These are phyloP conservation scores for Conoideocrella luteorostrata DNA, from an alignment of 2,329 filamentous ascomycete genomes.

Conservation along the genomic window DNA sequence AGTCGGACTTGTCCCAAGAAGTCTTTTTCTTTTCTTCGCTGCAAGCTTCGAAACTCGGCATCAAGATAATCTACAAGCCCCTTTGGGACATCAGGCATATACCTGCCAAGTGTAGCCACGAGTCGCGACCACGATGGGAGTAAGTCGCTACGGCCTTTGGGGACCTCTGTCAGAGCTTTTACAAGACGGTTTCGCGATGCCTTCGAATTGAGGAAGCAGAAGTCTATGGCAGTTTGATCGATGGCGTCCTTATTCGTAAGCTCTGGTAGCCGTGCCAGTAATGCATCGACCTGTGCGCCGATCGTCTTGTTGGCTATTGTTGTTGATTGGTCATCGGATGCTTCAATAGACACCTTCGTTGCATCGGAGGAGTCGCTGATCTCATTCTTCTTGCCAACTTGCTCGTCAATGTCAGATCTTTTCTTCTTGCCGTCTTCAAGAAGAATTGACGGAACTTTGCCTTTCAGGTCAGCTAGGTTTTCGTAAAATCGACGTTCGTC, in stretches of 20 bases:
- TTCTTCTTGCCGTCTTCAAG: slow-evolving; percentile 95
- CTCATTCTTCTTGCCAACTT: slow-evolving; percentile 67
- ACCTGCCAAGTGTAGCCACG: slow-evolving; percentile 85
- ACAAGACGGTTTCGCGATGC: slow-evolving; percentile 90
- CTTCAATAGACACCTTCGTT: slow-evolving; percentile 42
- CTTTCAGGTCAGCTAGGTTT: slow-evolving; percentile 89
- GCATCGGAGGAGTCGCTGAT: slow-evolving; percentile 43
- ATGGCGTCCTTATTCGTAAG: slow-evolving; percentile 86
- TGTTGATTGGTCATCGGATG: slow-evolving; percentile 78
- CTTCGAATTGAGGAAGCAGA: slow-evolving; percentile 97
- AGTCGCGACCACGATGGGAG: slow-evolving; percentile 88
- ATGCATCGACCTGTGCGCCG: slow-evolving; percentile 88
- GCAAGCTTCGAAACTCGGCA: slow-evolving; percentile 92
- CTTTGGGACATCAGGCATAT: slow-evolving; percentile 91
- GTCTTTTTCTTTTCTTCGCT: slow-evolving; percentile 95
- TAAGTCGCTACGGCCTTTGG: slow-evolving; percentile 87
- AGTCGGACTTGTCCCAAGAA: slow-evolving; percentile 91
- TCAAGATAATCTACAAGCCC: slow-evolving; percentile 88
- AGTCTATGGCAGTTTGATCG: slow-evolving; percentile 89
- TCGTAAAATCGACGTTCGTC: slow-evolving; percentile 98
- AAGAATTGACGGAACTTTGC: slow-evolving; percentile 88
- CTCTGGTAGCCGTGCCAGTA: slow-evolving; percentile 83
- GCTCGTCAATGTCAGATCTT: slow-evolving; percentile 74
- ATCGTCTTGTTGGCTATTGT: slow-evolving; percentile 96
- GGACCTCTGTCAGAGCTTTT: slow-evolving; percentile 89